Evolutionary conservation across 2,329 filamentous ascomycete species (phyloP).

Genomic region (Penicillium paneum): DNA sequence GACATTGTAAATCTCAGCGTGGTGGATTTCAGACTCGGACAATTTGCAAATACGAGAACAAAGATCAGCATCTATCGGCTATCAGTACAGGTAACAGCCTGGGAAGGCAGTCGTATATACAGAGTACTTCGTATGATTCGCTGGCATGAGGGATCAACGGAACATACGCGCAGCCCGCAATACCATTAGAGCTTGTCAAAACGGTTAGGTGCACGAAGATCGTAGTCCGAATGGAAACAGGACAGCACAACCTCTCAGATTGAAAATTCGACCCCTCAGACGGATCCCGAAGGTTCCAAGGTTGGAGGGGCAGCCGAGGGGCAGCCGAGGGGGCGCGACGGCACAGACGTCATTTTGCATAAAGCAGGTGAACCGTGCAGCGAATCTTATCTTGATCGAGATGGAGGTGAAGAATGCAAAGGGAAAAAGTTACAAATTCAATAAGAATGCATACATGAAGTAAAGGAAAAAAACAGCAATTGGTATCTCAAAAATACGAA

Average conservation of each 20-base stretch:
- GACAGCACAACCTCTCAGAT: not conserved
- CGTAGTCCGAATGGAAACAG: not conserved
- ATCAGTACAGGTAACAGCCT: not conserved
- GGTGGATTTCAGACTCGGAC: not conserved
- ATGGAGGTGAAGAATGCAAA: not conserved
- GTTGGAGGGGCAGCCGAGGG: not conserved
- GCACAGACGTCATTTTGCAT: conserved; percentile 20
- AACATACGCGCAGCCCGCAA: not conserved
- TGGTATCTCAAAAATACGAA: conserved; percentile 18
- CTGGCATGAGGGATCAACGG: conserved; percentile 1
- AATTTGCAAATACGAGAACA: conserved; percentile 3
- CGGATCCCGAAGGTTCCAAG: not conserved
- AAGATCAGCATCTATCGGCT: conserved; percentile 5
- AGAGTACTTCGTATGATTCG: not conserved
- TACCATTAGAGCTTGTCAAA: conserved; percentile 1
- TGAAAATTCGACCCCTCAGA: not conserved
- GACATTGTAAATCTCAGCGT: not conserved
- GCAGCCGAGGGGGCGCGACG: conserved; percentile 3
- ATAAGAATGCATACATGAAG: not conserved
- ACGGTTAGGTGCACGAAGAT: conserved; percentile 3
- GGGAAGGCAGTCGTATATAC: not conserved
- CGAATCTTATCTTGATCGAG: conserved; percentile 11
- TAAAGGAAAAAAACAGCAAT: not conserved
- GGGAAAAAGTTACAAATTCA: not conserved
- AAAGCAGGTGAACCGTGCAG: conserved; percentile 5